These are phyloP conservation scores for Psilocybe cubensis DNA, from an alignment of 768 basidiomycete genomes.

Conservation along the genomic window DNA sequence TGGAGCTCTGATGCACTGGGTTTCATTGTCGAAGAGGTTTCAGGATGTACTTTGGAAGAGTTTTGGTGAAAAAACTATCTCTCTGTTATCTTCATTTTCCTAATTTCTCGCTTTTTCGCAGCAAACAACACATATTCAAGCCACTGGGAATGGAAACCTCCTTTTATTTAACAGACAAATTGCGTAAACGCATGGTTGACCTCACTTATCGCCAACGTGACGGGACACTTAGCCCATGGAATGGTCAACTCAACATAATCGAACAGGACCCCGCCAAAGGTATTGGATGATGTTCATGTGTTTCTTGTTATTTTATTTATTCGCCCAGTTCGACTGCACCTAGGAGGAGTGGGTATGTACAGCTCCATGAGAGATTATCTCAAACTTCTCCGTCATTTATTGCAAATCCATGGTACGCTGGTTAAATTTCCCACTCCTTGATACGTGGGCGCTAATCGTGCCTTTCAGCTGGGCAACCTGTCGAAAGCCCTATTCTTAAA, in stretches of 20 bases:
- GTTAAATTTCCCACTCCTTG: background rate
- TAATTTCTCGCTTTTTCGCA: constrained; percentile 5
- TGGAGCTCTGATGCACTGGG: constrained; percentile 34
- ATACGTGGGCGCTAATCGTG: background rate
- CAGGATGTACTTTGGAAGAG: constrained; percentile 29
- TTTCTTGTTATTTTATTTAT: background rate
- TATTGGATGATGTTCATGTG: background rate
- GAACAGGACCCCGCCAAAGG: constrained; percentile 32
- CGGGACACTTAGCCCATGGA: constrained; percentile 23
- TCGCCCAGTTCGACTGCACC: constrained; percentile 24
- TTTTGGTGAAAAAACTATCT: constrained; percentile 29
- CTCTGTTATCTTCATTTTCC: background rate
- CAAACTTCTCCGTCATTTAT: constrained; percentile 32
- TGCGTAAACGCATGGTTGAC: constrained; percentile 24
- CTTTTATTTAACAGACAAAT: constrained; percentile 32
- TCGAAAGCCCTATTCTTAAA: constrained; percentile 28
- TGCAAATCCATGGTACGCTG: constrained; percentile 32
- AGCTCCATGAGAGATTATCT: constrained; percentile 35
- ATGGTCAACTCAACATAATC: constrained; percentile 26
- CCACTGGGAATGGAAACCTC: constrained; percentile 35
- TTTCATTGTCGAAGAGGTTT: constrained; percentile 32
- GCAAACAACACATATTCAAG: constrained; percentile 33
- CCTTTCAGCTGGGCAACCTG: constrained; percentile 20
- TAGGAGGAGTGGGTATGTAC: constrained; percentile 33
- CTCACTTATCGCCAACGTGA: constrained; percentile 24